A percentile compares a stretch with the other conserved stretches of the same genome.
Conservation (phyloP, 106 monocot genomes). For the Apostasia shenzhenica region DNA sequence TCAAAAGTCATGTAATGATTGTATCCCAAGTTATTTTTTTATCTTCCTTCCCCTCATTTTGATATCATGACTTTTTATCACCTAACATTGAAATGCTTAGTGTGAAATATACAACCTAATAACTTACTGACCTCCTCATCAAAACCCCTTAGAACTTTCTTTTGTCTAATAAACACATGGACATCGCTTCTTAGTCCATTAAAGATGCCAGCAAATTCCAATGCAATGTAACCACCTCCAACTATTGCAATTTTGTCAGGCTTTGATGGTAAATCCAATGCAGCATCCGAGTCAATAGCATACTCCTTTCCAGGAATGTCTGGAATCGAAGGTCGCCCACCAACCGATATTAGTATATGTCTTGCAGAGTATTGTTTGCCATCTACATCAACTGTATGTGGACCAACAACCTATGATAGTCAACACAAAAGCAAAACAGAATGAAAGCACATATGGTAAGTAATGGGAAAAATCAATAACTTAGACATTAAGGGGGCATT, state of each 20-base stretch:
- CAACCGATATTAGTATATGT: slow-evolving; percentile 91
- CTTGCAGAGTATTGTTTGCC: slow-evolving; percentile 82
- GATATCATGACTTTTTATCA: too few species aligned
- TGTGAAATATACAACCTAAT: neutral
- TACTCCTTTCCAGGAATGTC: slow-evolving; percentile 89
- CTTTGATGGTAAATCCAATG: slow-evolving; percentile 71
- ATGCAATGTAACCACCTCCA: slow-evolving; percentile 94
- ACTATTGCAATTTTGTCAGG: slow-evolving; percentile 98
- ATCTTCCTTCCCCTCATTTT: too few species aligned
- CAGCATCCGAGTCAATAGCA: slow-evolving; percentile 93
- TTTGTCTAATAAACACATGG: slow-evolving; percentile 93
- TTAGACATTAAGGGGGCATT: neutral
- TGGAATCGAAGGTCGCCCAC: slow-evolving; percentile 74
- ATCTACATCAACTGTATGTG: slow-evolving; percentile 90
- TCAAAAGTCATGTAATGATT: too few species aligned
- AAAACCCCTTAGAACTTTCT: slow-evolving; percentile 96
- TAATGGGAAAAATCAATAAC: neutral
- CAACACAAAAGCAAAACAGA: neutral
- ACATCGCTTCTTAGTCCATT: slow-evolving; percentile 91
- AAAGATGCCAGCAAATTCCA: slow-evolving; percentile 98
- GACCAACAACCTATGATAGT: slow-evolving; percentile 69
- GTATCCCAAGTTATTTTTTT: too few species aligned
- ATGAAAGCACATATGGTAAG: neutral
- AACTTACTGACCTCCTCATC: slow-evolving; percentile 79
- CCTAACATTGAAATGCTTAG: too few species aligned